Evolutionary conservation across 495 filamentous ascomycete genomes (phyloP).

Genomic region (Darksidea phi): DNA sequence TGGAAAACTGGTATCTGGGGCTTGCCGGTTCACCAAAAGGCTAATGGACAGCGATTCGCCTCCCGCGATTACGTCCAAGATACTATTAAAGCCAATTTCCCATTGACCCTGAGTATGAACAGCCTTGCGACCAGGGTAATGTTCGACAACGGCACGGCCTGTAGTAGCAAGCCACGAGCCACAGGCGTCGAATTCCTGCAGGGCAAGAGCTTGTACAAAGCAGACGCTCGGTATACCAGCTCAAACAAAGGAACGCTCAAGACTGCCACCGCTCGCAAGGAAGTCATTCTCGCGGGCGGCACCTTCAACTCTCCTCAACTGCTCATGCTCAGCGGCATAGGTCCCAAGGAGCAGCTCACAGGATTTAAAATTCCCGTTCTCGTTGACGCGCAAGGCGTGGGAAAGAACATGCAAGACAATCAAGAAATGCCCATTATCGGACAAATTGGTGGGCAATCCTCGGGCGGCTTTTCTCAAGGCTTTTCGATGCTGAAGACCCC

Average conservation of each 20-base stretch:
- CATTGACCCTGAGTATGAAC: conserved; percentile 58
- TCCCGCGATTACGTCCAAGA: conserved; percentile 55
- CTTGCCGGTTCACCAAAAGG: conserved; percentile 53
- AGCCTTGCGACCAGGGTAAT: conserved; percentile 60
- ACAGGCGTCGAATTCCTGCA: conserved; percentile 64
- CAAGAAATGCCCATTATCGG: conserved; percentile 32
- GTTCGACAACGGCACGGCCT: conserved; percentile 50
- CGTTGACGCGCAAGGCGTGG: conserved; percentile 24
- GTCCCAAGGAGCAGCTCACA: conserved; percentile 25
- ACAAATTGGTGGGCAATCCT: background rate
- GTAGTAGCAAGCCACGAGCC: conserved; percentile 50
- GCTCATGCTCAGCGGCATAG: conserved; percentile 35
- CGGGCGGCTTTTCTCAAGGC: conserved; percentile 15
- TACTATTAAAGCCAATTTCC: conserved; percentile 51
- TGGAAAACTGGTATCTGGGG: conserved; percentile 50
- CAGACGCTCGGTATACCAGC: conserved; percentile 45
- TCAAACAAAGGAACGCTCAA: conserved; percentile 23
- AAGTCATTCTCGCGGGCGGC: conserved; percentile 34
- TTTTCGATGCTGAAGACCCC: conserved; percentile 20
- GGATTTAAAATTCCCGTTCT: conserved; percentile 26
- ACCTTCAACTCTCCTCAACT: conserved; percentile 31
- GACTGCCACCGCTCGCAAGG: conserved; percentile 27
- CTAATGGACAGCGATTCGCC: conserved; percentile 51
- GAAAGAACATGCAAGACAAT: conserved; percentile 33
- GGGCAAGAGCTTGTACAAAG: conserved; percentile 59